Percentiles rank a stretch among this genome's conserved stretches.
Evolutionary conservation across 306 rosid genomes (phyloP).

Genomic region (Prunus fruticosa): DNA sequence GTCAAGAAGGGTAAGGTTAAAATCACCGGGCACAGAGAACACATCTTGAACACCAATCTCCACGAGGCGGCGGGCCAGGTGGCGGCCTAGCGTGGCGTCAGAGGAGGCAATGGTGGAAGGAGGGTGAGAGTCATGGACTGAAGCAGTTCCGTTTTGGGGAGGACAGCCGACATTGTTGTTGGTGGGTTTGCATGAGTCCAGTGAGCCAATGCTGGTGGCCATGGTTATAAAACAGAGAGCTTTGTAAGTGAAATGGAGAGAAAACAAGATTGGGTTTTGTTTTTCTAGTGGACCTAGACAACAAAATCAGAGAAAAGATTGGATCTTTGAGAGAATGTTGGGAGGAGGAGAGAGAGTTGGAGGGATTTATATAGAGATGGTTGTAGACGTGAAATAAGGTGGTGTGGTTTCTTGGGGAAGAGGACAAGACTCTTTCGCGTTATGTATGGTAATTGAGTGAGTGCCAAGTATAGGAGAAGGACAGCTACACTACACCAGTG

Average conservation of each 20-base stretch:
- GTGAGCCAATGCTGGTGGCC: constrained; percentile 19
- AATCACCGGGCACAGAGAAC: constrained; percentile 48
- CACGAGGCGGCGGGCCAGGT: constrained; percentile 45
- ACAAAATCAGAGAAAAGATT: not conserved
- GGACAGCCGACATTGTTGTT: constrained; percentile 17
- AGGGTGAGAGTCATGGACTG: constrained; percentile 22
- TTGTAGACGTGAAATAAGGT: not conserved
- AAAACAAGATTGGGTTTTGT: not conserved
- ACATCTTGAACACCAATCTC: constrained; percentile 37
- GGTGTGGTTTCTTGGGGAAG: not conserved
- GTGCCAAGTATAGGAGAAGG: not conserved
- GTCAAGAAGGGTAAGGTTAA: constrained; percentile 44
- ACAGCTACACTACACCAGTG: too few relatives aligned
- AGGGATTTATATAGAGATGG: not conserved
- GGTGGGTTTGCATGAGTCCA: constrained; percentile 22
- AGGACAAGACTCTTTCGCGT: constrained; percentile 1
- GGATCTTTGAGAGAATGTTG: not conserved
- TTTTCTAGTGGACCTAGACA: not conserved
- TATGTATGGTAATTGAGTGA: not conserved
- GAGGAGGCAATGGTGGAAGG: not conserved
- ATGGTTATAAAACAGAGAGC: not conserved
- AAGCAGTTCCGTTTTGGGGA: constrained; percentile 18
- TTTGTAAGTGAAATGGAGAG: not conserved
- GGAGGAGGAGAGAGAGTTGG: not conserved
- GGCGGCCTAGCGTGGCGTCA: constrained; percentile 39